Evolutionary conservation across 768 basidiomycete species (phyloP).

Genomic region (Boletus sp.): DNA sequence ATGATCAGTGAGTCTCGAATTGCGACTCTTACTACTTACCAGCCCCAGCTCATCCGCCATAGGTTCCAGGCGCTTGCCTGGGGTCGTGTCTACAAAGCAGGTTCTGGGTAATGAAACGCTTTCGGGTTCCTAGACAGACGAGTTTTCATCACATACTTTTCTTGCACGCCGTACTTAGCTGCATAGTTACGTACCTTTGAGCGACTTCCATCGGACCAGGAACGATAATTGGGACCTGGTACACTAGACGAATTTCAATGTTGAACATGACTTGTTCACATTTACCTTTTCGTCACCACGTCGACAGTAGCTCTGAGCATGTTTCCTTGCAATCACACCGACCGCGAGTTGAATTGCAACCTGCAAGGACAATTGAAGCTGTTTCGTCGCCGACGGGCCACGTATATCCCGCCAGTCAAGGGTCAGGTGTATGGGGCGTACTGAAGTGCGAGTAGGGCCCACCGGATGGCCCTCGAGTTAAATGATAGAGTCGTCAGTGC

Average conservation of each 20-base stretch:
- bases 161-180: not conserved
- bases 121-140: not conserved
- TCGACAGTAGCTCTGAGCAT: not conserved
- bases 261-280: not conserved
- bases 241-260: not conserved
- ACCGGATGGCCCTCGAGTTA: not conserved
- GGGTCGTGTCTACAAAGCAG: conserved; percentile 55
- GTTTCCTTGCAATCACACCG: not conserved
- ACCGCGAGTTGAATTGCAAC: not conserved
- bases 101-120: conserved; percentile 20
- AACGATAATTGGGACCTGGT: not conserved
- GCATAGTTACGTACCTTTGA: not conserved
- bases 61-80: conserved; percentile 51
- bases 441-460: not conserved
- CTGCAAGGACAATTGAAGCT: not conserved
- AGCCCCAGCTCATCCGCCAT: not conserved
- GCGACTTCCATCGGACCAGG: not conserved
- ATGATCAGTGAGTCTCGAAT: conserved; percentile 45
- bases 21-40: not conserved
- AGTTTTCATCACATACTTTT: not conserved
- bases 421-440: no score
- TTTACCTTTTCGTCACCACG: not conserved
- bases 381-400: not conserved
- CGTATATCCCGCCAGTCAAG: not conserved
- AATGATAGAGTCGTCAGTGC: not conserved